phyloP scores from a whole-genome alignment of 2,329 filamentous ascomycete genomes.

The Trichoderma cornu-damae region DNA sequence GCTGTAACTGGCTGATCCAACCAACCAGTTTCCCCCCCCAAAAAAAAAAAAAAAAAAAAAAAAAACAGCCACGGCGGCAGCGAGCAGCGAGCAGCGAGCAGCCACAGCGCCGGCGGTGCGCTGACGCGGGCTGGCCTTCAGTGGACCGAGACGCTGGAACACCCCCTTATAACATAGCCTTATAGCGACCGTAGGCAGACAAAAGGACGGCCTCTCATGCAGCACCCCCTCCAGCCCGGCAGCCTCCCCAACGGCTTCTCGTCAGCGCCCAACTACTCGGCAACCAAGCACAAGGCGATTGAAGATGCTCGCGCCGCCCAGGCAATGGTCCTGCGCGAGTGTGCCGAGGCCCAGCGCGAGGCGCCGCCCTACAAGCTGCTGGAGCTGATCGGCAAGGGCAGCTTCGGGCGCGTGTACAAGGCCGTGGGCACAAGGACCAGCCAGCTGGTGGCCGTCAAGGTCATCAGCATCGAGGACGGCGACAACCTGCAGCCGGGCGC shows the following conservation, averaged over 20 bases:
- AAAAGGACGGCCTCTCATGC: slow-evolving; percentile 7
- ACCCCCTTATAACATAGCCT: neutral
- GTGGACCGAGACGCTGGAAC: neutral
- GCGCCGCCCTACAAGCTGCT: slow-evolving; percentile 60
- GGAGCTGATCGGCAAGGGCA: slow-evolving; percentile 69
- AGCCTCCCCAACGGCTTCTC: slow-evolving; percentile 16
- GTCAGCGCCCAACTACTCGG: slow-evolving; percentile 10
- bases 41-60: too few relatives aligned
- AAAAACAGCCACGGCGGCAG: too few relatives aligned
- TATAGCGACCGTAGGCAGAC: neutral
- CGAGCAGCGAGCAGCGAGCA: neutral
- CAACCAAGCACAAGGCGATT: slow-evolving; percentile 50
- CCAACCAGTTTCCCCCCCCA: too few relatives aligned
- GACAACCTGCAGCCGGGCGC: slow-evolving; percentile 56
- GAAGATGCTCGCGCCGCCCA: slow-evolving; percentile 68
- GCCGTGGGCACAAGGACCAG: slow-evolving; percentile 34
- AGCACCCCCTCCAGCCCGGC: slow-evolving; percentile 8
- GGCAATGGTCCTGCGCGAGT: slow-evolving; percentile 54
- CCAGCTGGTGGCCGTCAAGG: slow-evolving; percentile 63
- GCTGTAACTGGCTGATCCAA: slow-evolving; percentile 11
- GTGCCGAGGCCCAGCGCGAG: slow-evolving; percentile 52
- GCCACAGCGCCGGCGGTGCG: slow-evolving; percentile 4
- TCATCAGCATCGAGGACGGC: slow-evolving; percentile 69
- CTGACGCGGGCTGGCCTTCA: neutral
- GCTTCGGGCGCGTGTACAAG: slow-evolving; percentile 70